Evolutionary conservation across 1,284 basidiomycete species (phyloP).

Genomic region (Fomes fomentarius): DNA sequence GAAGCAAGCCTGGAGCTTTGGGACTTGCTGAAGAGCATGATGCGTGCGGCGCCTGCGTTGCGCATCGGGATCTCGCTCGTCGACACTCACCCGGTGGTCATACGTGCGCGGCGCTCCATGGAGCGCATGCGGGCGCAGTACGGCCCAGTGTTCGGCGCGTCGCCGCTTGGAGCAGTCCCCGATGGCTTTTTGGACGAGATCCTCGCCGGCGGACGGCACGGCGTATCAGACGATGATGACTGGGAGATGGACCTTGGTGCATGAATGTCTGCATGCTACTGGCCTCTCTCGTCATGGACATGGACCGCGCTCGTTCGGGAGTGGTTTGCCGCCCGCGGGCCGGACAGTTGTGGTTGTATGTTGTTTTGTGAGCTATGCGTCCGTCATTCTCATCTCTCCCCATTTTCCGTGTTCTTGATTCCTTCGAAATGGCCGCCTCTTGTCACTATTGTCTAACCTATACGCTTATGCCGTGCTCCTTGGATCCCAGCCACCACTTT

Average conservation of each 20-base stretch:
- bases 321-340: neutral
- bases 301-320: too few relatives aligned
- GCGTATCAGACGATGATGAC: slow-evolving; percentile 12
- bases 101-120: slow-evolving; percentile 70
- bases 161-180: slow-evolving; percentile 64
- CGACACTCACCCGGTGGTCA: slow-evolving; percentile 69
- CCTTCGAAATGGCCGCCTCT: slow-evolving; percentile 13
- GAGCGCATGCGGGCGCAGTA: slow-evolving; percentile 49
- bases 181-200: slow-evolving; percentile 66
- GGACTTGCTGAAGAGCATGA: slow-evolving; percentile 76
- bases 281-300: neutral
- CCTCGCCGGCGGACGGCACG: slow-evolving; percentile 34
- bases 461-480: slow-evolving; percentile 18
- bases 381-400: too few relatives aligned
- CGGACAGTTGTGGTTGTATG: neutral
- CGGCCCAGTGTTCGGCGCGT: slow-evolving; percentile 58
- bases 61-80: slow-evolving; percentile 68
- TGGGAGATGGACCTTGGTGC: slow-evolving; percentile 40
- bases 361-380: slow-evolving; percentile 19
- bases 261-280: slow-evolving; percentile 16
- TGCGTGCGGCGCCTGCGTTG: slow-evolving; percentile 69
- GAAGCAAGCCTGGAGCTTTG: slow-evolving; percentile 71
- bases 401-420: slow-evolving; percentile 1
- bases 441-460: slow-evolving; percentile 14
- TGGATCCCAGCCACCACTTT: neutral